Evolutionary conservation across 225 moss, liverwort and hornwort species (phyloP).

Genomic region (Thuidium tamariscinum): DNA sequence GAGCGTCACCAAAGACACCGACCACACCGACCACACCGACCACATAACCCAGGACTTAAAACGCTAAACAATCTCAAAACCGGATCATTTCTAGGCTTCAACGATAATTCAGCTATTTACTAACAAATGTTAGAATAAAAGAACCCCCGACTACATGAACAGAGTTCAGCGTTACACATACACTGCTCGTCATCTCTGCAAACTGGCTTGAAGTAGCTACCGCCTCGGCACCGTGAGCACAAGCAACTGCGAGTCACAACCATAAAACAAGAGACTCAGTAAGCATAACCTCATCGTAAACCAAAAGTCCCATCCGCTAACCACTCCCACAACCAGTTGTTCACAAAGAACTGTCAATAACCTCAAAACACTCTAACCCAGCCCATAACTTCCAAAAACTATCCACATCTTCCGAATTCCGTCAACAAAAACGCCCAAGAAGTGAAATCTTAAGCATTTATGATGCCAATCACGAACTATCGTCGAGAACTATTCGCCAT

Average conservation of each 20-base stretch:
- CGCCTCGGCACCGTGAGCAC: not conserved
- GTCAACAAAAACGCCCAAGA: not conserved
- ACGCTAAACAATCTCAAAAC: not conserved
- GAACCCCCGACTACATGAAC: not conserved
- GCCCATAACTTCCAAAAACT: not conserved
- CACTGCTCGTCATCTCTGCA: slow-evolving; percentile 11
- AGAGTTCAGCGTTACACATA: not conserved
- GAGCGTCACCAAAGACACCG: not conserved
- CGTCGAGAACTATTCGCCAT: not conserved
- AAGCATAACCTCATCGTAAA: not conserved
- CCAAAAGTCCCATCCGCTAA: too few relatives aligned
- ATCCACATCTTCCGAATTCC: not conserved
- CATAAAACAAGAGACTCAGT: not conserved
- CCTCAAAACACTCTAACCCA: not conserved
- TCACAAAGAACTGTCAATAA: not conserved
- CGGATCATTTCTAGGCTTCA: not conserved
- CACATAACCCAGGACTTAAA: not conserved
- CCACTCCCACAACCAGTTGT: not conserved
- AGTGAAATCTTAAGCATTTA: not conserved
- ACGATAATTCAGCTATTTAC: too few relatives aligned
- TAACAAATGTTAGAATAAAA: not conserved
- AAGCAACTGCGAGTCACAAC: not conserved
- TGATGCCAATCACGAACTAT: not conserved
- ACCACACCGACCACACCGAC: not conserved
- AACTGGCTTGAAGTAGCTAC: not conserved